Base-by-base conservation (phyloP, 1,284 basidiomycete species). In the Paramarasmius palmivorus region DNA sequence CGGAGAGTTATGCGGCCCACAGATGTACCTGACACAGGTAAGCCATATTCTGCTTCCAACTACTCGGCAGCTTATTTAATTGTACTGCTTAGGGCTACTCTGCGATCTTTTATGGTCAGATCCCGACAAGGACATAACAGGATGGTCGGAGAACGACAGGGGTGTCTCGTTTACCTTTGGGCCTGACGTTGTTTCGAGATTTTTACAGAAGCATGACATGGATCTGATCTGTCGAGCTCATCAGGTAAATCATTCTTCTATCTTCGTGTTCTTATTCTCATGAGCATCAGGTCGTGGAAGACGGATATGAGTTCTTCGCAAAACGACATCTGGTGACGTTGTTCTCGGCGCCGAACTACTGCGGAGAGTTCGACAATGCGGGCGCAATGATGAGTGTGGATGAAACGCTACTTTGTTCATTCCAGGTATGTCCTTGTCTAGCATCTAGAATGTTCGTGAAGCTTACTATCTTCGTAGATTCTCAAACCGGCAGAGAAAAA, bases 311-410 rank as follows among this genome's bases (percentile, higher is more conserved):
- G 72, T 99, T 99, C 76, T 99, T 98, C 66, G 95, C 95, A 52
- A 98, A 98, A 75, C 84, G 96, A 62, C 95, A 97, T 76, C 75
- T 99, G 60, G 96, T 99, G 61, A 99, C 96, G 17, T 74, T 99
- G 41, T 99, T 99, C 78, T 96, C 93, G 15, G 96, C 96, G 54
- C 97, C 96, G 56, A 98, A 98, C 80, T 97, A 98, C 69, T 97
- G 93, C 68, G 94, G 93, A 65, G 93, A 97, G 77, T 99, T 99
- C 67, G 97, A 99, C 75, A 99, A 99, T 69, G 95, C 95, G 15
- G 96, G 96, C 38, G 96, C 96, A 25, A 98, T 99, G 96, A 99
- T 99, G 97, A 95, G 92, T 67, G 97, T 99, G 50, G 96, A 98
- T 69, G 96, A 99, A 76, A 98, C 95, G 7, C 73, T 99, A 61